Base-by-base conservation (phyloP, 2,329 filamentous ascomycete species). In the Lomentospora prolificans region DNA sequence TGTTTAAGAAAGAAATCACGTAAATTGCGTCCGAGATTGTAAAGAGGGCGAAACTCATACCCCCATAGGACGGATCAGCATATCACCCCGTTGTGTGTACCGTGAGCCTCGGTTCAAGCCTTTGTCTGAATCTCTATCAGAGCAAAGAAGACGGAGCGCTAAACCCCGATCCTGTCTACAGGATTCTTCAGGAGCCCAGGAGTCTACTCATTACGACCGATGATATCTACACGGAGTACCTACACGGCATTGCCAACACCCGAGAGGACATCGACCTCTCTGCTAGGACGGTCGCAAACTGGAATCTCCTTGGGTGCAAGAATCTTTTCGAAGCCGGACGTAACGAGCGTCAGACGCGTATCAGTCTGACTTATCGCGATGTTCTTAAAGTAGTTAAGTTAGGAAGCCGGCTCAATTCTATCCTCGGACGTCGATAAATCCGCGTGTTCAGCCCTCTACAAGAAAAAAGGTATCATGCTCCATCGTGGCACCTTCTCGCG, bases 51-150 rank as follows among this genome's bases (percentile, higher is more conserved):
- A 30, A 55, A 58, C 66, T 68, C 59, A 68, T 64, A 51, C 53
- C 57, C 28, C 27, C 68, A 44, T 50, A 74, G 75, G 92, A 99
- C 68, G 94, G 92, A 1, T 73, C 80, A 7, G 89, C 92, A 8
- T 99, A 99, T 67, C 80, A 87, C 65, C 87, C 87, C 1, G 83
- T 95, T 12, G 92, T 96, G 10, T 94, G 90, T 60, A 97, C 94
- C 1, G 85, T 97, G 60, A 95, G 89, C 70, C 73, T 99, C 6
- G 89, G 89, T 0, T 82, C 82, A 8, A 82, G 82, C 51, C 74
- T 95, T 7, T 89, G 92, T 57, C 75, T 97, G 53, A 85, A 95
- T 62, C 74, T 97, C 12, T 84, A 87, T 66, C 75, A 76, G 62
- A 85, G 79, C 67, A 82, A 77, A 58, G 75, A 78, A 7, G 78